Evolutionary conservation across 179 eudicot genomes (phyloP).

Genomic region (Spergularia azorica): DNA sequence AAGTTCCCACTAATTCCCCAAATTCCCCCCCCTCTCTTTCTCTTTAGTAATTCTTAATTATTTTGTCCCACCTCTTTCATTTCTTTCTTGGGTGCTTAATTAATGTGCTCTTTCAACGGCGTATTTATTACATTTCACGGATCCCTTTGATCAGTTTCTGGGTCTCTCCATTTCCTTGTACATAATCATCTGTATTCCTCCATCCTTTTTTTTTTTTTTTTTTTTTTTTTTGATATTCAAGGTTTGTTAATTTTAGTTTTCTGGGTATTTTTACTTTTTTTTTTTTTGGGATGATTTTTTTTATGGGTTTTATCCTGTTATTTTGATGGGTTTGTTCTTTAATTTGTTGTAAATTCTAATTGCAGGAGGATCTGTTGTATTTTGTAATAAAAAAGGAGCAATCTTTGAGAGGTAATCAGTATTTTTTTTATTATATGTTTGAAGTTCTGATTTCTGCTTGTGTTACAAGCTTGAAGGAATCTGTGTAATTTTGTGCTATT

Average conservation of each 20-base stretch:
- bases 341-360: background rate
- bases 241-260: background rate
- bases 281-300: background rate
- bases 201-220: too few species aligned
- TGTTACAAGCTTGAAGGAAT: slow-evolving; percentile 5
- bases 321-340: slow-evolving; percentile 16
- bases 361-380: slow-evolving; percentile 34
- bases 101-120: slow-evolving; percentile 25
- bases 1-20: too few species aligned
- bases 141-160: slow-evolving; percentile 29
- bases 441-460: background rate
- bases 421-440: background rate
- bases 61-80: background rate
- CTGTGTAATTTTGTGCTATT: background rate
- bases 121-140: slow-evolving; percentile 44
- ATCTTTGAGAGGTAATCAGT: slow-evolving; percentile 28
- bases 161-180: slow-evolving; percentile 7
- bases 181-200: background rate
- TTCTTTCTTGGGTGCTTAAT: slow-evolving; percentile 30
- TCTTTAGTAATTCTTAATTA: slow-evolving; percentile 27
- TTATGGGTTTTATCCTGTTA: background rate
- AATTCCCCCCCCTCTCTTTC: background rate
- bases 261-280: background rate
- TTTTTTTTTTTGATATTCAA: too few species aligned
- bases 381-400: slow-evolving; percentile 13